Percentiles rank a stretch among this genome's conserved stretches.
phyloP scores from a whole-genome alignment of 306 rosid species.

The Rosa lucieae region DNA sequence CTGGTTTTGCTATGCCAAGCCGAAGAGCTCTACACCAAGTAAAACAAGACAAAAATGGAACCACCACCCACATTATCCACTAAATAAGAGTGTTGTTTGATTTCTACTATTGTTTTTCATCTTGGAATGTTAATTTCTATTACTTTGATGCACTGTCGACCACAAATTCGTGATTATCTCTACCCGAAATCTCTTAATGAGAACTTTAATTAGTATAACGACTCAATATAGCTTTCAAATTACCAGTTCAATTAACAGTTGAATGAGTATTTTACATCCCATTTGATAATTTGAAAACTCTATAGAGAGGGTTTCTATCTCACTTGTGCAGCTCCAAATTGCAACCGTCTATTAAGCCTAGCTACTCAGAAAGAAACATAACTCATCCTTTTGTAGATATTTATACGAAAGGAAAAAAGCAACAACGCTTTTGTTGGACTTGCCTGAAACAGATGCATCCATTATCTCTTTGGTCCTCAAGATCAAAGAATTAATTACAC shows the following conservation, averaged over 20 bases:
- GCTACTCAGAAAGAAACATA: neutral
- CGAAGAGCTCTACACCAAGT: neutral
- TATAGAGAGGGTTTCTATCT: neutral
- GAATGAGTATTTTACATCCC: too few species aligned
- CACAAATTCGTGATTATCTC: neutral
- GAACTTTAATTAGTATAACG: neutral
- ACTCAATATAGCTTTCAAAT: neutral
- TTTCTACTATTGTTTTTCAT: neutral
- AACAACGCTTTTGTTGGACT: neutral
- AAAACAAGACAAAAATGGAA: slow-evolving; percentile 14
- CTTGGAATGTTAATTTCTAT: neutral
- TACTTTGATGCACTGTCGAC: neutral
- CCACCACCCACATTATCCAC: neutral
- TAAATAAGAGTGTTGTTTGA: neutral
- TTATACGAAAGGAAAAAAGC: neutral
- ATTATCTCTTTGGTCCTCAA: neutral
- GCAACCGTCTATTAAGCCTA: neutral
- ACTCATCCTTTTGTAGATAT: neutral
- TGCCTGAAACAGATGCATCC: neutral
- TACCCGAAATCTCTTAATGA: neutral
- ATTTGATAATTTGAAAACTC: too few species aligned
- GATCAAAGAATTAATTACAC: neutral
- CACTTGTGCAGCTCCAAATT: neutral
- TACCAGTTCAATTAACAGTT: too few species aligned
- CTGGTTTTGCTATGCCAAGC: neutral